Evolutionary conservation across 331 rosid genomes (phyloP), one percentile per base, ranked within the genome.

Genomic region (Dryas integrifolia): DNA sequence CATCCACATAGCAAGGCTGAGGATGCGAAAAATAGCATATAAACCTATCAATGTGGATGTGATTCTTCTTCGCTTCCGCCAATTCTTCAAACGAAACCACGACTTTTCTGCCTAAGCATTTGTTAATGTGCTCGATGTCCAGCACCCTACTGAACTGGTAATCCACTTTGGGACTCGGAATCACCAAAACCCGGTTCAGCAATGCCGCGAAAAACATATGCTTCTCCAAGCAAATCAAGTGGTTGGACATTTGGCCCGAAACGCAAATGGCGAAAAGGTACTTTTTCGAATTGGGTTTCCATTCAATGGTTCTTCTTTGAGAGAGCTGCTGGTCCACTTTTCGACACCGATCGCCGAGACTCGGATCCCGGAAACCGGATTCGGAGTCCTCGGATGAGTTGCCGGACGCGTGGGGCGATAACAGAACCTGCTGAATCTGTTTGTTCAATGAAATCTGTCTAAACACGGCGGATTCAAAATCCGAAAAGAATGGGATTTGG

Each of bases 181-280:
- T 85, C 43, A 94, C 96, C 83, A 94, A 69, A 59, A 88, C 83
- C 69, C 97, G 85, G 53, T 84, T 80, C 6, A 94, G 89, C 77
- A 94, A 69, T 18, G 98, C 96, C 3, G 97, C 98, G 47, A 94
- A 89, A 80, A 94, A 88, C 92, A 94, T 94, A 69, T 91, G 98
- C 79, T 94, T 94, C 83, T 94, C 96, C 69, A 94, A 79, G 78
- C 98, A 94, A 81, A 94, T 94, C 91, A 94, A 79, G 79, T 88
- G 97, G 82, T 94, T 91, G 0, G 96, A 94, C 98, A 91, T 94
- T 81, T 94, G 98, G 15, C 98, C 98, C 2, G 97, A 94, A 60
- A 87, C 77, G 69, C 98, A 94, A 55, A 86, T 77, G 44, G 97
- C 97, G 70, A 94, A 77, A 51, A 94, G 80, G 69, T 82, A 91